Conservation (phyloP, 2,329 filamentous ascomycete genomes). For the Penicillium corylophilum region DNA sequence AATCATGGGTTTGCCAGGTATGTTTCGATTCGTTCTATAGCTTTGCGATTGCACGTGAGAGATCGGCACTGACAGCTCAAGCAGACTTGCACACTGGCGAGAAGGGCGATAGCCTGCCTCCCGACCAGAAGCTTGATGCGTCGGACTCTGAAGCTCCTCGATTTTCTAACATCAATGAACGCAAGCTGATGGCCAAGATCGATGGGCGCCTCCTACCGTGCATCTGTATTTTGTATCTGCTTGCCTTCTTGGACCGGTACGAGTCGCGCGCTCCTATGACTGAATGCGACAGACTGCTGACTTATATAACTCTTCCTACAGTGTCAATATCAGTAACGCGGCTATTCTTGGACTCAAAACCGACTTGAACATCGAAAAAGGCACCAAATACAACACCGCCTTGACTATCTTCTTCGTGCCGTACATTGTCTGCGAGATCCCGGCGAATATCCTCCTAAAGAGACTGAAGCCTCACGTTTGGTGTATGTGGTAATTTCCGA, state of each 20-base stretch:
- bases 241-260: constrained; percentile 63
- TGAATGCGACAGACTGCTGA: constrained; percentile 9
- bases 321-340: constrained; percentile 80
- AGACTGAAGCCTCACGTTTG: constrained; percentile 65
- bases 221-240: constrained; percentile 68
- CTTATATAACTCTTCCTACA: constrained; percentile 13
- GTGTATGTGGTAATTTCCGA: constrained; percentile 42
- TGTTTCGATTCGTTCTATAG: background rate
- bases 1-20: constrained; percentile 19
- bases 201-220: constrained; percentile 71
- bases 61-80: constrained; percentile 10
- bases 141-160: constrained; percentile 26
- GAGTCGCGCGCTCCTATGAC: constrained; percentile 1
- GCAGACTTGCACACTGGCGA: constrained; percentile 14
- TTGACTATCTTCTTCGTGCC: constrained; percentile 81
- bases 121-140: constrained; percentile 6
- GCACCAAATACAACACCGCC: constrained; percentile 68
- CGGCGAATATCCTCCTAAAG: constrained; percentile 72
- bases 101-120: constrained; percentile 22
- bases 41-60: background rate
- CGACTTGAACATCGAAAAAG: constrained; percentile 58
- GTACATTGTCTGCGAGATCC: constrained; percentile 66
- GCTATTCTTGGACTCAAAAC: constrained; percentile 63
- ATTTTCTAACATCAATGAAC: constrained; percentile 51
- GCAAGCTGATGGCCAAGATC: constrained; percentile 66